Conservation (phyloP, 1,284 basidiomycete species). For the Sanguinoderma infundibulare region DNA sequence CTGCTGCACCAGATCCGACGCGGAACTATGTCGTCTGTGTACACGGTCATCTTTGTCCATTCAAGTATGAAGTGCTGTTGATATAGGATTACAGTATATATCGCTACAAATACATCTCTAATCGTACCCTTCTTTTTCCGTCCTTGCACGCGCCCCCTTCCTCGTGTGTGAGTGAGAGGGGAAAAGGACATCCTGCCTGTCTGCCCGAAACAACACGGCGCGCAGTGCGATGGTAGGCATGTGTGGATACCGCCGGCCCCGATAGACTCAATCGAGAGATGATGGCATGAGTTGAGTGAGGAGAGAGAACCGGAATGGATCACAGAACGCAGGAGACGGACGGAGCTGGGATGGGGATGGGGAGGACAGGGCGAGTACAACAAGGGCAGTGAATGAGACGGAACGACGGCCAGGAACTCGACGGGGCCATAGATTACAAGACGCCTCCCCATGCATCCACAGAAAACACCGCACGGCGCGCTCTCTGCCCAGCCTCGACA, state of each 20-base stretch:
- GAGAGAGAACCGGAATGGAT: neutral
- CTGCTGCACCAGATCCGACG: neutral
- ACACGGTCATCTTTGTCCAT: no score
- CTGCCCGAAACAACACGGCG: neutral
- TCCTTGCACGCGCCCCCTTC: neutral
- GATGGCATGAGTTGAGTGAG: neutral
- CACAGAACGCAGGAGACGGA: neutral
- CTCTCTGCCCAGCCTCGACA: neutral
- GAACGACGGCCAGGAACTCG: neutral
- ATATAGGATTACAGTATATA: slow-evolving; percentile 29
- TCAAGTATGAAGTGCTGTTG: slow-evolving; percentile 12
- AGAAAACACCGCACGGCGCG: neutral
- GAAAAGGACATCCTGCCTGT: neutral
- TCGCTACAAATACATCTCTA: slow-evolving; percentile 29
- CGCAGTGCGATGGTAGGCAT: neutral
- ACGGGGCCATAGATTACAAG: slow-evolving; percentile 3
- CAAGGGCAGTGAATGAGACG: neutral
- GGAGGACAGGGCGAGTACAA: neutral
- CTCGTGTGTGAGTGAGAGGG: neutral
- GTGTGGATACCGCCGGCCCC: slow-evolving; percentile 2
- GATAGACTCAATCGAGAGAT: neutral
- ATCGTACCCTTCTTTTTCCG: slow-evolving; percentile 10
- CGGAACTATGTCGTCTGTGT: neutral
- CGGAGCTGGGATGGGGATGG: neutral
- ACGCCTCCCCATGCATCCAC: neutral